phyloP scores from a whole-genome alignment of 169 alveolate genomes.

The Plasmodium gaboni region DNA sequence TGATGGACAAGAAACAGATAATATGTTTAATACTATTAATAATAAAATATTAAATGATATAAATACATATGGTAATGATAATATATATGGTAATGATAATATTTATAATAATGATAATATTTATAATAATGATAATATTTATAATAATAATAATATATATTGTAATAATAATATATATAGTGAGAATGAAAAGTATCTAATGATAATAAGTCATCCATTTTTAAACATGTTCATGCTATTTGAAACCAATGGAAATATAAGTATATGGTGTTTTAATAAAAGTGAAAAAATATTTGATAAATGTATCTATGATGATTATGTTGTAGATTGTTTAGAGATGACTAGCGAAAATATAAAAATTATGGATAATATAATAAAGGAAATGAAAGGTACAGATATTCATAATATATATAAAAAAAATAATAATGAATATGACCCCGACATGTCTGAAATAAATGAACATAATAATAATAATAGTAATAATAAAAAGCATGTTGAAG shows the following conservation, averaged over 20 bases:
- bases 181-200: slow-evolving; percentile 18
- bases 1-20: neutral
- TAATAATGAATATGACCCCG: neutral
- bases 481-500: neutral
- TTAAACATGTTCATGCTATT: slow-evolving; percentile 31
- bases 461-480: neutral
- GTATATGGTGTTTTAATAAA: slow-evolving; percentile 36
- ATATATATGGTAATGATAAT: too few relatives aligned
- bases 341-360: too few relatives aligned
- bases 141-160: too few relatives aligned
- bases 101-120: neutral
- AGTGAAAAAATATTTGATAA: slow-evolving; percentile 31
- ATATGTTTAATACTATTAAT: too few relatives aligned
- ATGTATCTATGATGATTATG: slow-evolving; percentile 20
- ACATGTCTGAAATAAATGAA: too few relatives aligned
- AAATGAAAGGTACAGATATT: neutral
- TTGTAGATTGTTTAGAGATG: slow-evolving; percentile 20
- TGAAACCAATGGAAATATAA: slow-evolving; percentile 19
- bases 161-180: neutral
- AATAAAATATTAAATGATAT: neutral
- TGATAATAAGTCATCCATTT: slow-evolving; percentile 36
- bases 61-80: neutral
- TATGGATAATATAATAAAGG: neutral
- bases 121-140: too few relatives aligned
- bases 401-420: slow-evolving; percentile 7